Evolutionary conservation across 192 early-diverging fungal genomes (phyloP), one percentile per base, ranked within the genome.

Genomic region (Chytriomyces hyalinus): DNA sequence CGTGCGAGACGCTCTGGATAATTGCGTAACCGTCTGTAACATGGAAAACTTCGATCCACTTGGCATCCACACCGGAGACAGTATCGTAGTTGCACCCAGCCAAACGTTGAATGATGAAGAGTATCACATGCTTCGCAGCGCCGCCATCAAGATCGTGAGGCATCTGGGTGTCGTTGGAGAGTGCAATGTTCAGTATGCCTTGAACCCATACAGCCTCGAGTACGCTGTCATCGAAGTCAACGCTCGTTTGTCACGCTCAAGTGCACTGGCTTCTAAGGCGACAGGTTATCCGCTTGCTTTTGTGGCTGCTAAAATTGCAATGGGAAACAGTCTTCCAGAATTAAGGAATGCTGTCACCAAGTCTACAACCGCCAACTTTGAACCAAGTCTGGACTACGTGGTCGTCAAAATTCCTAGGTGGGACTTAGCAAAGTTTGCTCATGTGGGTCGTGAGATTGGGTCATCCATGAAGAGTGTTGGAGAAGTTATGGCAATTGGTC

Each of bases 21-120:
- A 99, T 87, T 99, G 97, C 84, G 96, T 99, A 68, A 98, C 97
- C 36, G 96, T 99, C 50, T 99, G 97, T 84, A 99, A 99, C 89
- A 99, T 98, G 96, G 96, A 99, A 83, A 99, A 99, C 92, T 98
- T 99, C 88, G 97, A 99, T 77, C 97, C 97, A 26, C 92, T 99
- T 48, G 96, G 97, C 26, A 94, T 95, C 53, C 97, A 99, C 85
- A 99, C 97, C 3, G 97, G 97, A 71, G 97, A 99, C 82, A 97
- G 95, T n/a, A 99, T 99, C 66, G 97, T 99, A 9, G 95, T 99
- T 28, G 97, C 97, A 6, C 97, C 97, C 24, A 92, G 90, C 70
- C 96, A 98, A 87, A 99, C 97, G n/a, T 85, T 99, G 59, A 92
- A 89, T 62, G 97, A 99, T 81, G 93, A 94, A 69, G 97, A 99